A percentile compares a stretch with the other conserved stretches of the same genome.
These are phyloP conservation scores for Fusarium musae DNA, from an alignment of 2,329 filamentous ascomycete genomes.

Conservation along the genomic window DNA sequence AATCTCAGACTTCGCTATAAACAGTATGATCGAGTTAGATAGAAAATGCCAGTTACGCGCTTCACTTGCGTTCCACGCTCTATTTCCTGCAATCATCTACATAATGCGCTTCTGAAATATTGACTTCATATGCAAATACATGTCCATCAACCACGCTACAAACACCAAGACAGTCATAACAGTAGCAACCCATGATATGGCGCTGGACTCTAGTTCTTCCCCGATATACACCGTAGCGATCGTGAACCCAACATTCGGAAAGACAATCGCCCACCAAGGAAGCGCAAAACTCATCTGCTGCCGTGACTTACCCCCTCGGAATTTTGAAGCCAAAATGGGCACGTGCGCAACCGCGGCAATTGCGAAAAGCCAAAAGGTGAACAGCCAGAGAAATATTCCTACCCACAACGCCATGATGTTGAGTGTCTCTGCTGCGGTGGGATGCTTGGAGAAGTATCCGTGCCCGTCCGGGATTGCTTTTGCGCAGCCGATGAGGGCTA, in stretches of 20 bases:
- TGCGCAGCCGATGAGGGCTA: slow-evolving; percentile 2
- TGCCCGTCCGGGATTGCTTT: background rate
- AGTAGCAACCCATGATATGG: background rate
- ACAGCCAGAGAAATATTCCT: slow-evolving; percentile 4
- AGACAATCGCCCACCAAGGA: slow-evolving; percentile 16
- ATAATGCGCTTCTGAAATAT: slow-evolving; percentile 4
- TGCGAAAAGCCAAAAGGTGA: slow-evolving; percentile 4
- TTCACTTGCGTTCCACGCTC: fast-evolving
- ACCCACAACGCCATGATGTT: slow-evolving; percentile 6
- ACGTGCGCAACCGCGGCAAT: background rate
- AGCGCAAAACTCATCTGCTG: background rate
- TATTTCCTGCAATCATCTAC: background rate
- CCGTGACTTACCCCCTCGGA: background rate
- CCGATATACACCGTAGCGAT: slow-evolving; percentile 5
- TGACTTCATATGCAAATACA: background rate
- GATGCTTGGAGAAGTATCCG: slow-evolving; percentile 2
- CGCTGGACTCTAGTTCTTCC: background rate
- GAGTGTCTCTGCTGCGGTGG: background rate
- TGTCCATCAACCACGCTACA: background rate
- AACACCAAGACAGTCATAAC: slow-evolving; percentile 1
- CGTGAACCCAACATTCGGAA: slow-evolving; percentile 1
- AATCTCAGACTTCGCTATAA: background rate
- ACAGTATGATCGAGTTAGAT: fast-evolving
- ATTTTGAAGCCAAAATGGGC: background rate
- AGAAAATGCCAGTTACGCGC: fast-evolving